Evolutionary conservation across 148 eudicot genomes (phyloP).

Genomic region (Cornus florida): DNA sequence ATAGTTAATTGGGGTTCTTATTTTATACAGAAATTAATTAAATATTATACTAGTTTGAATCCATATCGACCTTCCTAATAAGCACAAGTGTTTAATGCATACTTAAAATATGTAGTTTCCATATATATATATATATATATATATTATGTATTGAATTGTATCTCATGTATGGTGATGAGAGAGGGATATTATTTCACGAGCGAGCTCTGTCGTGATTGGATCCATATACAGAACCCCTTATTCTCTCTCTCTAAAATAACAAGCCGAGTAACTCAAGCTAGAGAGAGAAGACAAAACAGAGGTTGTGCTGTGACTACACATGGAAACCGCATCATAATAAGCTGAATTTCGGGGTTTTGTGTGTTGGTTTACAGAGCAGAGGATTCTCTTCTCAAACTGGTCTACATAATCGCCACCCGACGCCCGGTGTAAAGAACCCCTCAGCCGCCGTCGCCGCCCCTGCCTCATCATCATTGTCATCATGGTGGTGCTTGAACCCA

Average conservation of each 20-base stretch:
- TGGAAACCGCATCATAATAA: conserved; percentile 8
- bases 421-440: no score
- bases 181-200: conserved; percentile 7
- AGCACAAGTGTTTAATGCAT: conserved; percentile 2
- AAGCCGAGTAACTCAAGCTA: conserved; percentile 6
- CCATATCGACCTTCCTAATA: conserved; percentile 4
- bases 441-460: no score
- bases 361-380: no score
- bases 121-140: neutral
- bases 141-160: neutral
- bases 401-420: no score
- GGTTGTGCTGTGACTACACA: neutral
- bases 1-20: neutral
- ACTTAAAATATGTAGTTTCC: neutral
- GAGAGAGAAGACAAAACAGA: conserved; percentile 1
- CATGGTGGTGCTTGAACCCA: no score
- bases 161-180: neutral
- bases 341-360: conserved; percentile 22
- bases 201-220: conserved; percentile 11
- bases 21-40: neutral
- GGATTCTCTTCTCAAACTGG: no score
- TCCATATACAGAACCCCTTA: conserved; percentile 7
- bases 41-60: conserved; percentile 1
- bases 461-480: no score
- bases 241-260: conserved; percentile 6